Base-by-base conservation (phyloP, 148 eudicot genomes). In the Persicaria maculosa region DNA sequence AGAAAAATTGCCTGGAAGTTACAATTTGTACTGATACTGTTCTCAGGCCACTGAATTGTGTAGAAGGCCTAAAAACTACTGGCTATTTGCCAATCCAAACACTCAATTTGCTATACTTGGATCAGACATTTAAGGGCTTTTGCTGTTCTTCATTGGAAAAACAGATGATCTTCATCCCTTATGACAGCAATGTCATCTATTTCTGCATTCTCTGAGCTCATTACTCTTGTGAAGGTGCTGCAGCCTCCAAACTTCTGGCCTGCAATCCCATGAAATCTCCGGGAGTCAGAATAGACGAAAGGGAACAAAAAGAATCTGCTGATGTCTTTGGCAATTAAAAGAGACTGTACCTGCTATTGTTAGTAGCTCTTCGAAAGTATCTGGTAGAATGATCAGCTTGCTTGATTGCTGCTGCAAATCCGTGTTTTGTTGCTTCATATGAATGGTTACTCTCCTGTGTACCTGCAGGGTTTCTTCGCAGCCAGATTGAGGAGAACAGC, bases 201-300 rank as follows among this genome's bases (percentile, higher is more conserved):
- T 77, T 86, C 93, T 75, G 87, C 87, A 80, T 79, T 76, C 76
- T 82, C 86, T 61, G 79, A 75, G 79, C 71, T 86, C 61, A 81
- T 73, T 19, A 79, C 76, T 31, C 36, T 73, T 46, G 73, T 71
- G 9, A 71, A 71, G 25, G 54, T 71, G 52, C 53, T 71, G 52
- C 53, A 71, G 43, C 83, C 89, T 80, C 89, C 88, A 62, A 91
- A 85, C 72, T 85, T 91, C 69, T 85, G 69, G 74, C 95, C 97
- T 88, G 97, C 88, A 88, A 43, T 77, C 77, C 31, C 71, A 84
- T 74, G 79, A 20, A 55, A 45, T 73, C 50, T 74, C 47, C 22
- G 11, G 22, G 19, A 22, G 70, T 65, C 47, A 68, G 65, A 19
- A 47, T 14, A 68, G 52, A 36, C 40, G 3, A 36, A 68, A 12